Base-by-base conservation (phyloP, 2,329 filamentous ascomycete genomes). In the Arthrobotrys megalospora region DNA sequence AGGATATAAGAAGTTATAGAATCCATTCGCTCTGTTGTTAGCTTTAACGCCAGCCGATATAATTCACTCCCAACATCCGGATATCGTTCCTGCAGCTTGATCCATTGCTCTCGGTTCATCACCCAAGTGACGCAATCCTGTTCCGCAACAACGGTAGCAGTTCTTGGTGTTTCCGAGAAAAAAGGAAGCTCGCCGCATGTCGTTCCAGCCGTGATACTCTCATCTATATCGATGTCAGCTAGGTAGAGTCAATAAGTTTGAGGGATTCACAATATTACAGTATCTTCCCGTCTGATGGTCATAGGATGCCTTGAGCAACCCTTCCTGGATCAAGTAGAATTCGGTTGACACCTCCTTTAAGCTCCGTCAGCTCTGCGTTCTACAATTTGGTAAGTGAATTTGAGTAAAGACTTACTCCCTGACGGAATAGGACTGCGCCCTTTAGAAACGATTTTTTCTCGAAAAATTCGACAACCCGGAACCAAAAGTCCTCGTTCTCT, bases 181-280 rank as follows among this genome's bases (percentile, higher is more conserved):
- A 99, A 99, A 0, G 96, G 96, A 66, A 99, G 85, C 85, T 99
- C 96, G 41, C 96, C 96, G 81, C 95, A 98, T 0, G 96, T 97
- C 0, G 96, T 96, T 14, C 81, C 81, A 11, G 76, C 76, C 7
- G 70, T 73, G n/a, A 79, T 79, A 41, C 76, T 79, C 38, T 79
- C 76, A 32, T 79, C 76, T 79, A 28, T 24, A 52, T 24, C n/a
- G 48, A 60, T n/a, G 55, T 77, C 28, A 78, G 53, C 62, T 16
- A 24, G 8, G 16, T 6, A 11, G 6, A n/a, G 2, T 36, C 10
- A 43, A 10, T 5, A 32, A 28, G 6, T 6, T 28, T 12, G 19
- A 28, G 24, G 45, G 36, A 28, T 24, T 14, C n/a, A 16, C 16
- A 16, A 19, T 21, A 53, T 47, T 66, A 79, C 76, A 75, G 81